phyloP scores from a whole-genome alignment of 2,329 filamentous ascomycete species.

The Colletotrichum sansevieriae region DNA sequence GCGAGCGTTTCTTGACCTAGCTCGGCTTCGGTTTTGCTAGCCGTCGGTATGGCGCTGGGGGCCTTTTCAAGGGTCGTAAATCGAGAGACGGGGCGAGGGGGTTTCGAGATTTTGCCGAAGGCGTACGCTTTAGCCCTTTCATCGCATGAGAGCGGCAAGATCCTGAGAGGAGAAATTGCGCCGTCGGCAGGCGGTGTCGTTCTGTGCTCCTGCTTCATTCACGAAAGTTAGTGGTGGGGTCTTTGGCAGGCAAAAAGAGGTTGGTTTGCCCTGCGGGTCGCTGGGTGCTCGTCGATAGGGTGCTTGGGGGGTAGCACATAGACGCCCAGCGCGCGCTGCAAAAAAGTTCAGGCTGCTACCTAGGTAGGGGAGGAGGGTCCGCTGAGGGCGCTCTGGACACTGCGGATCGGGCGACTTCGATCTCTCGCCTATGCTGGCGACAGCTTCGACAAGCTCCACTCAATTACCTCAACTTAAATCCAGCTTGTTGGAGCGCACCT shows the following conservation, averaged over 20 bases:
- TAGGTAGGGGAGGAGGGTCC: slow-evolving; percentile 11
- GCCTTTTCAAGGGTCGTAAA: neutral
- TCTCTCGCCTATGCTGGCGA: slow-evolving; percentile 3
- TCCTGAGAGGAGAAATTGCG: slow-evolving; percentile 2
- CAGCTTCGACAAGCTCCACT: slow-evolving; percentile 5
- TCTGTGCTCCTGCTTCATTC: slow-evolving; percentile 32
- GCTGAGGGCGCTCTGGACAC: slow-evolving; percentile 22
- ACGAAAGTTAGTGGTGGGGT: slow-evolving; percentile 40
- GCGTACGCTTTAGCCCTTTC: slow-evolving; percentile 30
- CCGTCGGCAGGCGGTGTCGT: slow-evolving; percentile 29
- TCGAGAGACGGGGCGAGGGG: neutral
- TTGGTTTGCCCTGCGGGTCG: slow-evolving; percentile 19
- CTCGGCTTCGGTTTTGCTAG: slow-evolving; percentile 7
- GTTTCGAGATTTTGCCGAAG: too few species aligned
- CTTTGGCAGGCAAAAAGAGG: slow-evolving; percentile 11
- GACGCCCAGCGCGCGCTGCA: neutral
- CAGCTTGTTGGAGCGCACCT: slow-evolving; percentile 28
- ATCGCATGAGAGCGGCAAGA: slow-evolving; percentile 23
- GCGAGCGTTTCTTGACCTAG: slow-evolving; percentile 21
- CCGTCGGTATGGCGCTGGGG: slow-evolving; percentile 5
- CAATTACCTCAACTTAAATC: slow-evolving; percentile 22
- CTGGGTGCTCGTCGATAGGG: slow-evolving; percentile 9
- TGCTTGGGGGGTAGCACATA: slow-evolving; percentile 15
- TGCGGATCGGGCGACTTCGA: slow-evolving; percentile 22
- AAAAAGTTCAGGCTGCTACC: neutral